These are phyloP conservation scores for Penicillium maclennaniae DNA, from an alignment of 495 filamentous ascomycete genomes.

Conservation along the genomic window DNA sequence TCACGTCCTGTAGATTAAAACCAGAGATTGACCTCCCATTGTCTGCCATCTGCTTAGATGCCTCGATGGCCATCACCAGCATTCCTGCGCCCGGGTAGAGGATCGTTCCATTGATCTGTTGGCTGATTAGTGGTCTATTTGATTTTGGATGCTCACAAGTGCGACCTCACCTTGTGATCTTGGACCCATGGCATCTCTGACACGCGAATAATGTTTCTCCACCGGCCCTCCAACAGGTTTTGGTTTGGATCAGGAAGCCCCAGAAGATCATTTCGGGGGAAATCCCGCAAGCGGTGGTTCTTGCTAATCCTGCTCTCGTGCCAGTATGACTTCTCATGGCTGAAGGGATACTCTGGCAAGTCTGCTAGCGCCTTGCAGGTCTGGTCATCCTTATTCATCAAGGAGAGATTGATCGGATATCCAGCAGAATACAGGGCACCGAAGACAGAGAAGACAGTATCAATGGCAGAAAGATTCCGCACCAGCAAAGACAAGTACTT, in stretches of 20 bases:
- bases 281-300: slow-evolving; percentile 6
- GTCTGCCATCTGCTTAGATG: no score
- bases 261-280: slow-evolving; percentile 19
- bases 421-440: slow-evolving; percentile 27
- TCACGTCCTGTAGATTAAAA: no score
- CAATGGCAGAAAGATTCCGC: slow-evolving; percentile 10
- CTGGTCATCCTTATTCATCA: slow-evolving; percentile 13
- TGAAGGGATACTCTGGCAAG: slow-evolving; percentile 39
- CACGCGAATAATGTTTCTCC: slow-evolving; percentile 25
- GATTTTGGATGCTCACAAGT: no score
- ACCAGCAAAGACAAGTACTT: slow-evolving; percentile 20
- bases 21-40: no score
- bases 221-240: slow-evolving; percentile 18
- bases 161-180: slow-evolving; percentile 32
- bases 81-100: slow-evolving; percentile 20
- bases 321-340: slow-evolving; percentile 22
- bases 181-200: slow-evolving; percentile 34
- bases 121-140: no score
- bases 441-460: slow-evolving; percentile 17
- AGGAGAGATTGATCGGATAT: slow-evolving; percentile 11
- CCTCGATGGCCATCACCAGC: no score
- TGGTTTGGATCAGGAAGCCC: slow-evolving; percentile 16
- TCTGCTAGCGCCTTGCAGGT: slow-evolving; percentile 13
- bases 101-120: background rate
- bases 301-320: slow-evolving; percentile 1